phyloP scores from a whole-genome alignment of 345 rosid genomes.

The Bruguiera gymnorhiza region DNA sequence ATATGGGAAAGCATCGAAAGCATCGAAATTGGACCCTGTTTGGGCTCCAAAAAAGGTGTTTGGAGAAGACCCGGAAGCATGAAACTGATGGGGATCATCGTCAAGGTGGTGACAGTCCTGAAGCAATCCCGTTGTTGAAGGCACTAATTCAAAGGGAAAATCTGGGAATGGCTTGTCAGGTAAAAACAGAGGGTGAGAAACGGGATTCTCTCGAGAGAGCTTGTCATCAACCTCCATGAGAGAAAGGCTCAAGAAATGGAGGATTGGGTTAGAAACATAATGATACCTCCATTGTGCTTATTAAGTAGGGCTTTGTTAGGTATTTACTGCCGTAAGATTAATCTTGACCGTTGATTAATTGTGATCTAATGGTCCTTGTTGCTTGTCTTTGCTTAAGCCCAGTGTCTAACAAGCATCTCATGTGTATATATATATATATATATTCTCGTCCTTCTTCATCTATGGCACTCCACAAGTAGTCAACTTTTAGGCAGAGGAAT shows the following conservation, averaged over 20 bases:
- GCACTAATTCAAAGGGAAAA: conserved; percentile 28
- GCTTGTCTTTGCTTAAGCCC: not conserved
- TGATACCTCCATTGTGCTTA: conserved; percentile 3
- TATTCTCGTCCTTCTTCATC: not conserved
- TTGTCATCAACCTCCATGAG: conserved; percentile 7
- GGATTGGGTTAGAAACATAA: not conserved
- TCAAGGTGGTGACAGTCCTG: conserved; percentile 50
- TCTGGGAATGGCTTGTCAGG: conserved; percentile 23
- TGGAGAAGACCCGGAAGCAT: conserved; percentile 41
- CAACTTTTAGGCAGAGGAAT: too few species aligned
- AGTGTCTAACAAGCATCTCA: conserved; percentile 16
- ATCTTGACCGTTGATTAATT: conserved; percentile 11
- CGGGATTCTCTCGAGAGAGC: not conserved
- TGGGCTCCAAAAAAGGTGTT: conserved; percentile 39
- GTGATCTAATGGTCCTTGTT: conserved; percentile 13
- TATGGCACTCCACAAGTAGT: too few species aligned
- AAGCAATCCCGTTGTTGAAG: conserved; percentile 35
- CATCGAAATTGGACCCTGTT: conserved; percentile 32
- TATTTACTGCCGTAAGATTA: not conserved
- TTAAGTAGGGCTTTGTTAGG: not conserved
- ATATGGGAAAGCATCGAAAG: conserved; percentile 46
- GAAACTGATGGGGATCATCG: conserved; percentile 23
- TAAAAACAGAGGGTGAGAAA: conserved; percentile 9
- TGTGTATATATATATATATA: not conserved
- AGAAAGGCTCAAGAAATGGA: not conserved